These are phyloP conservation scores for Rhytidiadelphus loreus DNA, from an alignment of 225 moss, liverwort and hornwort species.

Conservation along the genomic window DNA sequence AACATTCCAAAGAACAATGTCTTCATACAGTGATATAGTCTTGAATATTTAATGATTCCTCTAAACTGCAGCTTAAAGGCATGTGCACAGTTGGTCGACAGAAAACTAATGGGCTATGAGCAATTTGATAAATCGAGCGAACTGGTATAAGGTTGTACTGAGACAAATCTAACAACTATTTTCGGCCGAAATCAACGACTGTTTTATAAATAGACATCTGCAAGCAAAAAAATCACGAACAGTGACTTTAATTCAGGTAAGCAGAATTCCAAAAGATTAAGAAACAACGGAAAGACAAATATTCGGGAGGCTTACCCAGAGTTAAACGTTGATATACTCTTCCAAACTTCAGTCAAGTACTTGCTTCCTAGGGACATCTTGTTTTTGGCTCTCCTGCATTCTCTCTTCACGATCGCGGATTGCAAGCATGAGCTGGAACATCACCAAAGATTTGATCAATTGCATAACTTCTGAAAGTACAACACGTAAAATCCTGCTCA, in stretches of 20 bases:
- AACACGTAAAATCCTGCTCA: not conserved
- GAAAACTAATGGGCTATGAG: not conserved
- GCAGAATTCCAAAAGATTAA: not conserved
- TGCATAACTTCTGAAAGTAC: not conserved
- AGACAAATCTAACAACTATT: not conserved
- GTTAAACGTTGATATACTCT: not conserved
- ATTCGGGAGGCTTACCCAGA: not conserved
- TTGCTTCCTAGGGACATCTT: conserved; percentile 22
- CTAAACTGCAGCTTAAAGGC: not conserved
- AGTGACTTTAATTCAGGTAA: not conserved
- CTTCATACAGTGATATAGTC: not conserved
- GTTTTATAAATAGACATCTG: not conserved
- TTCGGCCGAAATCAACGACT: not conserved
- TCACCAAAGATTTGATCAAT: not conserved
- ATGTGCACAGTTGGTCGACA: not conserved
- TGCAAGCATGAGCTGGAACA: conserved; percentile 41
- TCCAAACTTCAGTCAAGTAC: conserved; percentile 28
- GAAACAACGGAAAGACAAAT: not conserved
- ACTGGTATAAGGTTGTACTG: not conserved
- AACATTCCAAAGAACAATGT: not conserved
- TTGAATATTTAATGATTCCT: not conserved
- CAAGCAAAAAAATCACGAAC: not conserved
- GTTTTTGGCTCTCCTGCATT: conserved; percentile 10
- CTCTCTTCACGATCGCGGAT: conserved; percentile 17
- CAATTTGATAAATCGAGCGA: not conserved